Evolutionary conservation across 1,139 yeast species (phyloP).

Genomic region (Eremothecium cymbalariae): DNA sequence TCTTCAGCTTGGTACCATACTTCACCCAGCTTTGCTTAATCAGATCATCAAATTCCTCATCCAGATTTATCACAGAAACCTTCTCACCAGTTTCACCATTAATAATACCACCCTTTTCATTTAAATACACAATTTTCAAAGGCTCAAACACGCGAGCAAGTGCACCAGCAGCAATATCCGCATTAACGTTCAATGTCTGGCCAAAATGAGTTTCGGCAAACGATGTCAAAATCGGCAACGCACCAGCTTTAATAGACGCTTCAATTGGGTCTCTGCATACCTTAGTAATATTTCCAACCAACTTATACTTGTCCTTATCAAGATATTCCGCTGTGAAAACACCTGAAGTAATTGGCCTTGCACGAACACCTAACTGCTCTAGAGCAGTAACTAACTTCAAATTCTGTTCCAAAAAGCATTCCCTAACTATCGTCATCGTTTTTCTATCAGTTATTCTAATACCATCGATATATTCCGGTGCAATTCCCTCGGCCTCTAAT

Average conservation of each 20-base stretch:
- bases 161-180: constrained; percentile 98
- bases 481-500: constrained; percentile 88
- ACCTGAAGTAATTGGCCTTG: constrained; percentile 97
- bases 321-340: constrained; percentile 91
- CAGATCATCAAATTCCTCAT: constrained; percentile 87
- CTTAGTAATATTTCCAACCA: constrained; percentile 81
- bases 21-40: constrained; percentile 96
- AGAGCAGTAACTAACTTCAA: constrained; percentile 89
- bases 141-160: constrained; percentile 96
- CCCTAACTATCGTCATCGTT: constrained; percentile 93
- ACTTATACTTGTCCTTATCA: constrained; percentile 81
- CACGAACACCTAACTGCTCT: constrained; percentile 93
- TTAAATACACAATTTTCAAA: constrained; percentile 86
- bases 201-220: constrained; percentile 95
- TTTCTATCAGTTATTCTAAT: constrained; percentile 91
- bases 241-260: constrained; percentile 93
- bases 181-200: constrained; percentile 92
- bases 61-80: constrained; percentile 81
- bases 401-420: constrained; percentile 91
- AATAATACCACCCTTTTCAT: constrained; percentile 95
- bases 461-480: constrained; percentile 93
- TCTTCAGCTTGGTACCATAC: constrained; percentile 94
- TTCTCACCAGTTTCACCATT: constrained; percentile 90
- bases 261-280: constrained; percentile 90
- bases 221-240: constrained; percentile 91